Conservation (phyloP, 345 rosid genomes). For the Cardamine resedifolia region DNA sequence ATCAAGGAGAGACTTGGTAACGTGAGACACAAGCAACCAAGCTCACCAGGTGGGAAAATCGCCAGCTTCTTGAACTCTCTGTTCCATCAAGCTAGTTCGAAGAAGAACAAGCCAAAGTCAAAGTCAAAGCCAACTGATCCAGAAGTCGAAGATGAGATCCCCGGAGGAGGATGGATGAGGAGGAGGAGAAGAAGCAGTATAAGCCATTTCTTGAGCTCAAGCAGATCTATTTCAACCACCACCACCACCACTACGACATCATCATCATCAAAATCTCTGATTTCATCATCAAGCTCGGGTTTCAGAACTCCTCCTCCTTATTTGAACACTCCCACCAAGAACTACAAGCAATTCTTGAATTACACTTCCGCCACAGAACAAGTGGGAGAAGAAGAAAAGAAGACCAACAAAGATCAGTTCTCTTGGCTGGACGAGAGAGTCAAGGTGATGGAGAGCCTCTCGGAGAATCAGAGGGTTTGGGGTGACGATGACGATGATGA, state of each 20-base stretch:
- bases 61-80: slow-evolving; percentile 91
- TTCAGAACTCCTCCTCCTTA: slow-evolving; percentile 75
- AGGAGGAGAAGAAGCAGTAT: slow-evolving; percentile 87
- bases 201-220: slow-evolving; percentile 76
- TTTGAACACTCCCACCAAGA: slow-evolving; percentile 59
- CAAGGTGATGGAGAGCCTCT: slow-evolving; percentile 35
- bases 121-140: slow-evolving; percentile 40
- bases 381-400: slow-evolving; percentile 39
- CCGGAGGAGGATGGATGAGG: slow-evolving; percentile 45
- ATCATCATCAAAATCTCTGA: slow-evolving; percentile 50
- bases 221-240: slow-evolving; percentile 40
- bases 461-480: slow-evolving; percentile 41
- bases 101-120: slow-evolving; percentile 65
- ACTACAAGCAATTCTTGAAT: slow-evolving; percentile 53
- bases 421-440: slow-evolving; percentile 45
- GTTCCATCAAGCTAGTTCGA: slow-evolving; percentile 71
- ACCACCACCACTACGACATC: slow-evolving; percentile 28
- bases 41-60: slow-evolving; percentile 86
- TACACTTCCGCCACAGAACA: slow-evolving; percentile 55
- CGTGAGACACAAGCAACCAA: slow-evolving; percentile 71
- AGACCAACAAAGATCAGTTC: slow-evolving; percentile 31
- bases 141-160: slow-evolving; percentile 52
- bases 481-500: slow-evolving; percentile 36
- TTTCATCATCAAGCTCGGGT: slow-evolving; percentile 66
- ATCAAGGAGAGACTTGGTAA: slow-evolving; percentile 48